Evolutionary conservation across 2,329 filamentous ascomycete genomes (phyloP), one percentile per base, ranked within the genome.

Genomic region (Alternaria ventricosa): DNA sequence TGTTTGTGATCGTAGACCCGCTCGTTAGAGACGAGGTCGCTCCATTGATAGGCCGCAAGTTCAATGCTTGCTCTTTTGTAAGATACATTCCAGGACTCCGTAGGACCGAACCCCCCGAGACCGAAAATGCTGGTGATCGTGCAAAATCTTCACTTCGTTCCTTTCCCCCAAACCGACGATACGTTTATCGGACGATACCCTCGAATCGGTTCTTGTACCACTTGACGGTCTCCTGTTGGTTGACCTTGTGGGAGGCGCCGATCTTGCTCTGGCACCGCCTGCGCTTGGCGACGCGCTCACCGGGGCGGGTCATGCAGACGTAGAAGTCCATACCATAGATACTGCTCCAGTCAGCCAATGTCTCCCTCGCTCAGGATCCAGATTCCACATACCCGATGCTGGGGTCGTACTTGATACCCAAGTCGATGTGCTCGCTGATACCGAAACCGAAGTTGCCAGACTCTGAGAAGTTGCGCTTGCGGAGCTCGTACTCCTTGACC

Each of bases 401-500:
- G 68, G 77, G 78, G 74, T 79, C 76, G 74, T 80, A 79, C 75
- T 99, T 99, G 93, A 99, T 99, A 82, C 96, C 96, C 81, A 99
- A 89, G 90, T 99, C 96, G 86, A 99, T 99, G 92, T 99, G 96
- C 88, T 99, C 96, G 87, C 89, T 94, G 89, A 99, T 99, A 88
- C 96, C 96, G 90, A 99, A 99, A 79, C 96, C 96, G 84, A 99
- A 99, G 76, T 79, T 78, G 84, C 96, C 96, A 75, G 95, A 98
- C 90, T 97, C 93, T 83, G 91, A 95, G 92, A 99, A 99, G 93
- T 99, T 99, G 86, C 92, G 92, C 90, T 96, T 97, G 87, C 93
- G 92, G 80, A 99, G 89, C 87, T 99, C 96, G 88, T 99, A 99
- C 88, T 99, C 96, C 94, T 99, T 99, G 90, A 99, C 96, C 92